Evolutionary conservation across 2,329 filamentous ascomycete genomes (phyloP), one percentile per base, ranked within the genome.

Genomic region (Beauveria asiatica): DNA sequence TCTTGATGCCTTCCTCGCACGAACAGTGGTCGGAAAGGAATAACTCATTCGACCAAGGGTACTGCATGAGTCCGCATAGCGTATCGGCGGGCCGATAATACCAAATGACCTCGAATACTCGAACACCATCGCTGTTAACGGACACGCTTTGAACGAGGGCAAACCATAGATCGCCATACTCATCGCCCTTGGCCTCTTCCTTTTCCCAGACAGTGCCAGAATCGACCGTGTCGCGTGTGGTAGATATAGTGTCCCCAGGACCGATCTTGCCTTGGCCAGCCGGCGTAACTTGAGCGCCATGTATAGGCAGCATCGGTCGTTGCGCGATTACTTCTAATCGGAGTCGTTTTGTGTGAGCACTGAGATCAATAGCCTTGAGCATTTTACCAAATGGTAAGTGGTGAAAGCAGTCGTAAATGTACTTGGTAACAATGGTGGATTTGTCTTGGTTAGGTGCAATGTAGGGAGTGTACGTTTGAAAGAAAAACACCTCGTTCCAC

Each of bases 11-110:
- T 9, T 81, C 76, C 0, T 74, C 69, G 63, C 90, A 94, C 1
- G 86, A 88, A 72, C 90, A 93, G 61, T 92, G 84, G 55, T 91
- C 83, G 0, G 86, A 90, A 0, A 93, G 72, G 63, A 94, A 94
- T 0, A 94, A 71, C 70, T 95, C 90, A 56, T 92, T 89, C 0
- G 73, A 63, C 70, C 83, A 86, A 0, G 87, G 86, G 65, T 93
- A 95, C 10, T 78, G 79, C 72, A 86, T 85, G 6, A 80, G 73
- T 0, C 79, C 82, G 48, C 91, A 89, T 0, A 86, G 81, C 0
- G 90, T 94, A 58, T 94, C 86, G 0, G 78, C 75, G 0, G 89
- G 82, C 2, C 82, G 78, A 65, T 92, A 93, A 0, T 94, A 75
- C 89, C 89, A 94, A 1, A 88, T 78, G 0, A 92, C 81, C 59